These are phyloP conservation scores for Tagetes erecta DNA, from an alignment of 129 eudicot species.

Conservation along the genomic window DNA sequence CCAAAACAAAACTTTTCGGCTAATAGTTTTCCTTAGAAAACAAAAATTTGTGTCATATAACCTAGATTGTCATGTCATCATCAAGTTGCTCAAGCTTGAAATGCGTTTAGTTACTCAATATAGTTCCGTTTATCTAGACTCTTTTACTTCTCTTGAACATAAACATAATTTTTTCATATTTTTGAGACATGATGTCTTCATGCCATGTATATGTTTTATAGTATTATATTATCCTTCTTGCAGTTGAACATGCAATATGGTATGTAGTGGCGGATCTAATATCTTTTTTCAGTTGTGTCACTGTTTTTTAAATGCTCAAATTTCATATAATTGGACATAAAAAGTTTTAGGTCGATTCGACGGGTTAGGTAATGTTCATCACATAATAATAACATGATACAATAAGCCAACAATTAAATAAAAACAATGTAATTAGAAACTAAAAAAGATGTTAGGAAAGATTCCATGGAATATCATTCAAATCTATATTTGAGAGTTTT, in stretches of 20 bases:
- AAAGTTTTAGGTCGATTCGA: too few relatives aligned
- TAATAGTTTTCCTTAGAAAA: neutral
- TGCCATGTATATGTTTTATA: neutral
- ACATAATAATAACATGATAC: too few relatives aligned
- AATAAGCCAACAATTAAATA: too few relatives aligned
- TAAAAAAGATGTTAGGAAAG: too few relatives aligned
- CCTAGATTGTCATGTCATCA: neutral
- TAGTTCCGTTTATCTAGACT: neutral
- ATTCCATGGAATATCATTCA: too few relatives aligned
- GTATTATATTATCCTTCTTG: neutral
- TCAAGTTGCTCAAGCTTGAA: neutral
- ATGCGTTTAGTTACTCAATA: neutral
- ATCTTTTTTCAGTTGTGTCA: too few relatives aligned
- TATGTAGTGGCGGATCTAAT: neutral
- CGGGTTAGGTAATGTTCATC: too few relatives aligned
- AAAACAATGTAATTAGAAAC: too few relatives aligned
- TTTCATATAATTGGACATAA: too few relatives aligned
- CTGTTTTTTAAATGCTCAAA: too few relatives aligned
- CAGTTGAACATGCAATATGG: conserved; percentile 26
- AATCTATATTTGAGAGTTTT: too few relatives aligned
- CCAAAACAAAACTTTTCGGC: neutral
- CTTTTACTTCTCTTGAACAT: neutral
- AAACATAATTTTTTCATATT: neutral
- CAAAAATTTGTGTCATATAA: neutral
- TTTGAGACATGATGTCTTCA: neutral